phyloP scores from a whole-genome alignment of 495 filamentous ascomycete genomes.

The Usnea hakonensis region DNA sequence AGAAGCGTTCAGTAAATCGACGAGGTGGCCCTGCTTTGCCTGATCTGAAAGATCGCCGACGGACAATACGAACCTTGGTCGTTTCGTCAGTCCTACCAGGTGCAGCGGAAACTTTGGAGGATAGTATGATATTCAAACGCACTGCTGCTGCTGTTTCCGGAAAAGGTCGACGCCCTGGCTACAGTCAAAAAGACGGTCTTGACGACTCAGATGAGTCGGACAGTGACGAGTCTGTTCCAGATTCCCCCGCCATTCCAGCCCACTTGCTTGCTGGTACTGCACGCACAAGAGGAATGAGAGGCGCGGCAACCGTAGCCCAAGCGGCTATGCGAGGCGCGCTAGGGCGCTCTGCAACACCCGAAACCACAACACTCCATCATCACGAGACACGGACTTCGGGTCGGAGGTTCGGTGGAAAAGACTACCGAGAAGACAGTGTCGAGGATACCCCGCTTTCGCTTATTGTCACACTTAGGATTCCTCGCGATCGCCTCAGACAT shows the following conservation, averaged over 20 bases:
- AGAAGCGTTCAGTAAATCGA: constrained; percentile 90
- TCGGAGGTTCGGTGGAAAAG: constrained; percentile 50
- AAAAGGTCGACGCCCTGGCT: constrained; percentile 44
- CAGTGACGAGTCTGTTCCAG: constrained; percentile 76
- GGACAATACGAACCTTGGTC: constrained; percentile 82
- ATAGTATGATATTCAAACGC: constrained; percentile 77
- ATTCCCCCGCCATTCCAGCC: constrained; percentile 68
- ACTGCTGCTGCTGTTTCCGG: constrained; percentile 45
- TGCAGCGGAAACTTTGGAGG: constrained; percentile 69
- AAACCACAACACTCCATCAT: constrained; percentile 59
- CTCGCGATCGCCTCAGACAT: constrained; percentile 53
- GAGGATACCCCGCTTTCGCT: constrained; percentile 51
- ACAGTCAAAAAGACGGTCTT: constrained; percentile 50
- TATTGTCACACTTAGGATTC: constrained; percentile 66
- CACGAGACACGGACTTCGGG: constrained; percentile 63
- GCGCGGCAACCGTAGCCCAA: constrained; percentile 74
- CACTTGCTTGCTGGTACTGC: constrained; percentile 68
- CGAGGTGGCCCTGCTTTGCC: constrained; percentile 90
- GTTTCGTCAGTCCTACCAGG: constrained; percentile 89
- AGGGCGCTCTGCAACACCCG: constrained; percentile 84
- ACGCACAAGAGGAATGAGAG: constrained; percentile 78
- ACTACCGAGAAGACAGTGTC: constrained; percentile 62
- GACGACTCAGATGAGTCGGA: constrained; percentile 85
- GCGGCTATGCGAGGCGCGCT: constrained; percentile 63
- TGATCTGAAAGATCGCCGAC: constrained; percentile 88